Percentiles rank a stretch among this genome's conserved stretches.
phyloP scores from a whole-genome alignment of 441 rosid genomes.

The Syzygium syzygioides region DNA sequence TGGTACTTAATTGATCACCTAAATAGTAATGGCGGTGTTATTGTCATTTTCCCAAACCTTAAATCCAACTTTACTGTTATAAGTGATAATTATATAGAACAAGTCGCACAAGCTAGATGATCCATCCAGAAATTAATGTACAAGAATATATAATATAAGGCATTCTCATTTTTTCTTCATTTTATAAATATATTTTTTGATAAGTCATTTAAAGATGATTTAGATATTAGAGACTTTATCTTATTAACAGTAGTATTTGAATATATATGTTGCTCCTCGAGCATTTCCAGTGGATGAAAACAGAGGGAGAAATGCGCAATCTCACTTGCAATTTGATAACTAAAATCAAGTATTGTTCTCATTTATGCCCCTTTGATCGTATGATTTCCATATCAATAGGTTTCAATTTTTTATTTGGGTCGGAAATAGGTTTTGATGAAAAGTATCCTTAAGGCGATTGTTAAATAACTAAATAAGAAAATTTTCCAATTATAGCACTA shows the following conservation, averaged over 20 bases:
- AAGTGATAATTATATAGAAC: no score
- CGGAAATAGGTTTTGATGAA: not conserved
- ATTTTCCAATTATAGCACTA: not conserved
- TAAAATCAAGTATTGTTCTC: not conserved
- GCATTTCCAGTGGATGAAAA: not conserved
- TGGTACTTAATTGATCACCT: not conserved
- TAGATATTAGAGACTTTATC: not conserved
- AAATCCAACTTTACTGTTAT: no score
- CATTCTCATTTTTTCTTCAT: no score
- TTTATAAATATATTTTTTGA: no score
- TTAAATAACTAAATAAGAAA: not conserved
- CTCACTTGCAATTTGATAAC: not conserved
- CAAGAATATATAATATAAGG: no score
- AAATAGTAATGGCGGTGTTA: no score
- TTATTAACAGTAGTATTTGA: not conserved
- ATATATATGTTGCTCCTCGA: not conserved
- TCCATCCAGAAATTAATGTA: no score
- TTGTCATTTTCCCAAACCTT: no score
- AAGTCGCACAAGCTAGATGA: no score
- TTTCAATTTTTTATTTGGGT: not conserved
- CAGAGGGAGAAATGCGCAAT: not conserved
- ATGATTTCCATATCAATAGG: not conserved
- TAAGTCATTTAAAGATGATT: not conserved
- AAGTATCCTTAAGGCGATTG: not conserved
- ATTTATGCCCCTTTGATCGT: not conserved